These are phyloP conservation scores for Picochlorum sp. DNA, from an alignment of 139 green algal species.

Conservation along the genomic window DNA sequence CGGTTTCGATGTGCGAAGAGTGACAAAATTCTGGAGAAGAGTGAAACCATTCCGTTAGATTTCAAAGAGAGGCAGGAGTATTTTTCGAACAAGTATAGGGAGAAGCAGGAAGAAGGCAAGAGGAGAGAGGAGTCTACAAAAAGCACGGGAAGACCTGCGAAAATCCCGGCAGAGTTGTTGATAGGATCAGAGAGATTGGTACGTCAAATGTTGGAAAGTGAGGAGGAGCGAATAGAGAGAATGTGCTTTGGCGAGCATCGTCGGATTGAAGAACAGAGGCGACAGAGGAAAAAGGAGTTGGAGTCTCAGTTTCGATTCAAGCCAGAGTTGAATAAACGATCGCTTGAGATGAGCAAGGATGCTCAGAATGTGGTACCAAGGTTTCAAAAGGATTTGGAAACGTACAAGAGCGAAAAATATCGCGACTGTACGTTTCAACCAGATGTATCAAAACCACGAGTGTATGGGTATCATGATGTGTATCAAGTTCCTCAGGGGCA, in stretches of 20 bases:
- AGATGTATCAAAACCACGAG: neutral
- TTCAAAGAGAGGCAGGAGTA: neutral
- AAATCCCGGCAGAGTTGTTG: neutral
- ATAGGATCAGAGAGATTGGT: neutral
- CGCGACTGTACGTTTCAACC: neutral
- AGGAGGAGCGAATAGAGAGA: neutral
- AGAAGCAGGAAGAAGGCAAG: neutral
- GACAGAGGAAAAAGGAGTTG: no score
- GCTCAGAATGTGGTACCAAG: no score
- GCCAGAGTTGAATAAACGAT: neutral
- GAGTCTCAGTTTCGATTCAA: neutral
- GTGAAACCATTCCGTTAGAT: neutral
- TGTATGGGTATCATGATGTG: constrained; percentile 1
- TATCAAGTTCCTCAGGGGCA: neutral
- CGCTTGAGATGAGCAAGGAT: neutral
- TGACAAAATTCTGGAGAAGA: neutral
- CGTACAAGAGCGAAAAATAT: neutral
- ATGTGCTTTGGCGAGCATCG: neutral
- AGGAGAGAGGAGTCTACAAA: neutral
- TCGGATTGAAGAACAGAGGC: neutral
- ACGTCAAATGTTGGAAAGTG: neutral
- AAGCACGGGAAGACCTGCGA: neutral
- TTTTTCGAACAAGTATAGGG: neutral
- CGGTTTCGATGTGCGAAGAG: neutral
- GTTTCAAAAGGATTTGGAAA: neutral